Evolutionary conservation across 768 basidiomycete species (phyloP).

Genomic region (Hydnum rufescens): DNA sequence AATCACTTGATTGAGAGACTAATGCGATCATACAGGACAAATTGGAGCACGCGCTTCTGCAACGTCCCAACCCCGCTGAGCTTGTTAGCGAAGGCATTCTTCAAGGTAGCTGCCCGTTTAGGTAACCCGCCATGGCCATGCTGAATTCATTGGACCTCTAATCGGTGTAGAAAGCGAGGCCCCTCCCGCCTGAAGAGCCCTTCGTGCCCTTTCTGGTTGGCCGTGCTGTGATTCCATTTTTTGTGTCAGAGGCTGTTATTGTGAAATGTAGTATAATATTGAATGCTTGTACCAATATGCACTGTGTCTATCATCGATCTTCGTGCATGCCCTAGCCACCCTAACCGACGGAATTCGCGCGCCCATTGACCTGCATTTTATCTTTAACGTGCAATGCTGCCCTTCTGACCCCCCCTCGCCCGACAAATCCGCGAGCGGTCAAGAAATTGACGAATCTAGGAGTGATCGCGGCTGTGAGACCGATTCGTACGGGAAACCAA

Average conservation of each 20-base stretch:
- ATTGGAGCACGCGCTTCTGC: slow-evolving; percentile 37
- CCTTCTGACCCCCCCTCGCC: slow-evolving; percentile 43
- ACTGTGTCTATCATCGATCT: too few species aligned
- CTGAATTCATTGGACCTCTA: neutral
- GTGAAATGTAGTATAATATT: too few species aligned
- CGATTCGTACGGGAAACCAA: slow-evolving; percentile 75
- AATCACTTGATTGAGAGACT: neutral
- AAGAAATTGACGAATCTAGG: slow-evolving; percentile 78
- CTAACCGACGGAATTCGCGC: too few species aligned
- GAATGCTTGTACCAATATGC: too few species aligned
- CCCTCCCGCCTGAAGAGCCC: neutral
- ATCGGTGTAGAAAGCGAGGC: neutral
- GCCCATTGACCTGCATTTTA: too few species aligned
- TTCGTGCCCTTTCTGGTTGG: too few species aligned
- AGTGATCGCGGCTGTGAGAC: slow-evolving; percentile 69
- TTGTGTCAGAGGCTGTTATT: too few species aligned
- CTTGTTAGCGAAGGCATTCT: slow-evolving; percentile 48
- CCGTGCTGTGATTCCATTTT: too few species aligned
- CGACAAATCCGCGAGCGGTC: slow-evolving; percentile 61
- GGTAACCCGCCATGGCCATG: neutral
- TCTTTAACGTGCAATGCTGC: slow-evolving; percentile 21
- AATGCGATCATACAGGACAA: slow-evolving; percentile 27
- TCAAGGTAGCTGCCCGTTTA: slow-evolving; percentile 17
- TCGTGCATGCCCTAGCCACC: too few species aligned
- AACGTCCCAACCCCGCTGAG: slow-evolving; percentile 39